Percentiles rank a stretch among this genome's conserved stretches.
Conservation (phyloP, 2,329 filamentous ascomycete species). For the Neonectria faginata region DNA sequence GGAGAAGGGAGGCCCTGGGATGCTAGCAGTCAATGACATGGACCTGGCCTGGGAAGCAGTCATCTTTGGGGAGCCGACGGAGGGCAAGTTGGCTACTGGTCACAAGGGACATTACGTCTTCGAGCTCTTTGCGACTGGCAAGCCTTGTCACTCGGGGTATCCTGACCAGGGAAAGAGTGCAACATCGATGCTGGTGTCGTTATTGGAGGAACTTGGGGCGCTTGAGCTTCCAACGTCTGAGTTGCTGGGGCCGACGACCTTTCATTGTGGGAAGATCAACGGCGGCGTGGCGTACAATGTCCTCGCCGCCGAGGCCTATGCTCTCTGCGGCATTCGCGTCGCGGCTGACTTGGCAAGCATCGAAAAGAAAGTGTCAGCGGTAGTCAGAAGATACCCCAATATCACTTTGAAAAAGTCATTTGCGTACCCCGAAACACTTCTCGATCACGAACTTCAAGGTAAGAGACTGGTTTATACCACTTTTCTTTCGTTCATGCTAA, state of each 20-base stretch:
- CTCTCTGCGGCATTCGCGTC: constrained; percentile 28
- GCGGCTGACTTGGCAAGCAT: constrained; percentile 21
- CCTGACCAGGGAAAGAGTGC: constrained; percentile 35
- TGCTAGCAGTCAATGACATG: constrained; percentile 63
- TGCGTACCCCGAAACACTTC: constrained; percentile 27
- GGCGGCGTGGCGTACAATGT: constrained; percentile 34
- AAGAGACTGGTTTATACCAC: background rate
- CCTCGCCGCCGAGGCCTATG: constrained; percentile 25
- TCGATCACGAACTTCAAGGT: constrained; percentile 31
- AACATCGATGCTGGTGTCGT: constrained; percentile 22
- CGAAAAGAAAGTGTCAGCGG: constrained; percentile 19
- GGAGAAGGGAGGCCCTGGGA: constrained; percentile 75
- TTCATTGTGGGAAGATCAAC: constrained; percentile 30
- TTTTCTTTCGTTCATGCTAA: background rate
- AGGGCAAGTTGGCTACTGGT: constrained; percentile 75
- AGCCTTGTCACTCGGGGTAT: constrained; percentile 57
- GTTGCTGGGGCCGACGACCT: constrained; percentile 29
- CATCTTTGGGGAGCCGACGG: constrained; percentile 81
- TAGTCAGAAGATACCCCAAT: constrained; percentile 23
- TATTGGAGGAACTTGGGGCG: constrained; percentile 34
- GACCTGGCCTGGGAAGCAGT: constrained; percentile 68
- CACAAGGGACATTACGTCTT: constrained; percentile 77
- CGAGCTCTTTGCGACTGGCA: constrained; percentile 69
- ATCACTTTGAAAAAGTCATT: constrained; percentile 27
- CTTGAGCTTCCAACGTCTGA: constrained; percentile 31